Conservation (phyloP, 306 rosid genomes). For the Cicer yamashitae region DNA sequence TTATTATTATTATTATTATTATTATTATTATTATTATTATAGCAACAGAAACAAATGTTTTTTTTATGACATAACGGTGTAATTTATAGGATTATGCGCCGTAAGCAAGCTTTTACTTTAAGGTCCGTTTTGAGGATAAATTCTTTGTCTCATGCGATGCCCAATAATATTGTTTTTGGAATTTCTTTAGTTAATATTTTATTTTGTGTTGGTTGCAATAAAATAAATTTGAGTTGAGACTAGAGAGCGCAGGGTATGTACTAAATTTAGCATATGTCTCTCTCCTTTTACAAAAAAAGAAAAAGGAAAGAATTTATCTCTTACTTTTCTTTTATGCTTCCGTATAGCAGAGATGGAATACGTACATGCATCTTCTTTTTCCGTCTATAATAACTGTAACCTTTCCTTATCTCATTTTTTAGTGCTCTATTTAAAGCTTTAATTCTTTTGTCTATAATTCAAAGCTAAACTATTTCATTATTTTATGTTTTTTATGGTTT, state of each 20-base stretch:
- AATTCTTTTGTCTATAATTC: no score
- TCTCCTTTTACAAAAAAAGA: constrained; percentile 31
- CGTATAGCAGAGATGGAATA: constrained; percentile 34
- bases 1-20: no score
- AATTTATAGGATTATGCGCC: constrained; percentile 27
- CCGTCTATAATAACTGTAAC: constrained; percentile 8
- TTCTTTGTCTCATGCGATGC: constrained; percentile 53
- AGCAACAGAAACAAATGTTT: neutral
- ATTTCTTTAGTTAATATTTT: constrained; percentile 8
- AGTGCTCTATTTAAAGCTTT: neutral
- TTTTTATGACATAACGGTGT: constrained; percentile 1
- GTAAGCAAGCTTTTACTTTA: constrained; percentile 25
- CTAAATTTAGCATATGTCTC: constrained; percentile 39
- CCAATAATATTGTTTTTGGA: constrained; percentile 46
- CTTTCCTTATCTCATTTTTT: constrained; percentile 25
- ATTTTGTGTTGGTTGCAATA: constrained; percentile 24
- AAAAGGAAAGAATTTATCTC: constrained; percentile 7
- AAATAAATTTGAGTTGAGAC: constrained; percentile 36
- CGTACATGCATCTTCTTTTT: constrained; percentile 46
- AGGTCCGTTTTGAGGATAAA: constrained; percentile 42
- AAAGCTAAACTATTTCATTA: no score
- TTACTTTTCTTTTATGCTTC: constrained; percentile 17
- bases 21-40: no score
- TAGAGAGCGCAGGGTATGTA: constrained; percentile 35
- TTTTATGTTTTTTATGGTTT: no score